Base-by-base conservation (phyloP, 2,329 filamentous ascomycete genomes). In the Exophiala xenobiotica region DNA sequence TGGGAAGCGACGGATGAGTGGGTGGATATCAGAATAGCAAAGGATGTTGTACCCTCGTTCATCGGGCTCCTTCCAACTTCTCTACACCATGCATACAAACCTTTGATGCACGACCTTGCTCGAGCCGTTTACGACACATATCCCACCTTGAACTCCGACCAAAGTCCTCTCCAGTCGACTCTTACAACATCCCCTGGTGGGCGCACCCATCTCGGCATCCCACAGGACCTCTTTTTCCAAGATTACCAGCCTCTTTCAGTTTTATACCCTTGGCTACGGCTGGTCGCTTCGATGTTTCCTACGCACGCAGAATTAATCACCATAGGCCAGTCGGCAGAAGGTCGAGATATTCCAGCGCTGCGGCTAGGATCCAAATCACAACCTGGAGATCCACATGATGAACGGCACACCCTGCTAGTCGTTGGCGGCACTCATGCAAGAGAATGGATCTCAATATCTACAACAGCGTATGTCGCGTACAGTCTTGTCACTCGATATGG, bases 361-460 rank as follows among this genome's bases (percentile, higher is more conserved):
- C 84, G 87, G 54, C 78, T 97, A 3, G 89, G 91, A 14, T 49
- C 9, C 39, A 6, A 46, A 54, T 16, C 19, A 42, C 22, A 51
- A 26, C 14, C 72, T 77, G 63, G 75, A 65, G 62, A 74, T 39
- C 64, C 74, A 47, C 49, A 55, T 24, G 46, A 42, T 8, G 29
- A 48, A 11, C 82, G 88, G 43, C 89, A 89, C 67, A 92, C 88
- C 0, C 82, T 96, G 50, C 75, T 96, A 44, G 76, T 99, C 16
- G 85, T 85, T 3, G 93, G 90, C 47, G 92, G 92, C 42, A 78
- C 88, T n/a, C 93, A 97, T 68, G 92, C 91, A 2, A 82, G 93
- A 29, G 93, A 99, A 75, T 99, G 93, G 93, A 95, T 99, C 59
- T 89, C 90, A 40, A 90, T 87, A 1, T 93, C 86, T 63, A 95